Evolutionary conservation across 202 grass and related monocot genomes (phyloP).

Genomic region (Carex sylvatica): DNA sequence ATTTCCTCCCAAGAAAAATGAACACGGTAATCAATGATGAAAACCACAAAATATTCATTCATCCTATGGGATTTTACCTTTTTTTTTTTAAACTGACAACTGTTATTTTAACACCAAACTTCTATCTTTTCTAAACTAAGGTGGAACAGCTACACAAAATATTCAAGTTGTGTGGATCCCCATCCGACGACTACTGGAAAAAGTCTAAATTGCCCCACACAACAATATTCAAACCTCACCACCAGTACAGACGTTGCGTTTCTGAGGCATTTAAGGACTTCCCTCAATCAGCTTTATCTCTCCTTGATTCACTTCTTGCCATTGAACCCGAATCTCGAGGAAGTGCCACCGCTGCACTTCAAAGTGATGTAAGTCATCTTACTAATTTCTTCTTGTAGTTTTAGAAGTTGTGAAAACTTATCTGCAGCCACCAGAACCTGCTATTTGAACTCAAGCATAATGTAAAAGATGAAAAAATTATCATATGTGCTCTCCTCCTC

Average conservation of each 20-base stretch:
- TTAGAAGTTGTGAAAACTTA: not conserved
- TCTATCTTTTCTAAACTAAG: constrained; percentile 17
- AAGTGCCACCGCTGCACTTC: constrained; percentile 34
- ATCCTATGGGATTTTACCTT: not conserved
- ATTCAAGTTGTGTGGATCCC: constrained; percentile 54
- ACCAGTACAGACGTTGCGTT: constrained; percentile 39
- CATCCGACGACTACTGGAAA: constrained; percentile 46
- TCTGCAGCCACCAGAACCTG: not conserved
- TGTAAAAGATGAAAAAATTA: not conserved
- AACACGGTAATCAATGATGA: constrained; percentile 2
- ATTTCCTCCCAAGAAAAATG: not conserved
- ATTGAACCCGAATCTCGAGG: constrained; percentile 42
- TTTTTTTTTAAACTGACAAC: not conserved
- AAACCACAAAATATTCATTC: not conserved
- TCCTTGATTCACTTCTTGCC: constrained; percentile 46
- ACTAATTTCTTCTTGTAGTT: not conserved
- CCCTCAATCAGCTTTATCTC: constrained; percentile 37
- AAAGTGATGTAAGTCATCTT: constrained; percentile 37
- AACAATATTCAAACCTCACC: constrained; percentile 50
- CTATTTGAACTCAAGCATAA: not conserved
- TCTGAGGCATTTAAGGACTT: constrained; percentile 51
- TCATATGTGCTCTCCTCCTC: constrained; percentile 2
- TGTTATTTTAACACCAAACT: not conserved
- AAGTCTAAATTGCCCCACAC: constrained; percentile 41
- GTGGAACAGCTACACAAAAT: constrained; percentile 59